Evolutionary conservation across 352 stramenopile species (phyloP).

Genomic region (Phytophthora ohioensis): DNA sequence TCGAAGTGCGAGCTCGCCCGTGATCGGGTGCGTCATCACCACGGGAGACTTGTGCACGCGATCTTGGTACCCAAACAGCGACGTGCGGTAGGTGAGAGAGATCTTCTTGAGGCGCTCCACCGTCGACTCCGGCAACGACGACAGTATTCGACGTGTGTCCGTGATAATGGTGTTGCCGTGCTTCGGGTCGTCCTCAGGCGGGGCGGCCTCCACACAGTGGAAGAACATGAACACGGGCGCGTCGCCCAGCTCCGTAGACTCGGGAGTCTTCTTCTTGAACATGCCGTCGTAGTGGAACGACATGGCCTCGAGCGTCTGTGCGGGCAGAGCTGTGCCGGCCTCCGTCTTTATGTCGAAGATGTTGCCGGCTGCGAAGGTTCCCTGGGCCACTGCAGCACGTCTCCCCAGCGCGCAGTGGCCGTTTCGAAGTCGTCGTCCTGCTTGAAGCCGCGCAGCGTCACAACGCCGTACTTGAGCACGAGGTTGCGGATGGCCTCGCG

Average conservation of each 20-base stretch:
- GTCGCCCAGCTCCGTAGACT: slow-evolving; percentile 29
- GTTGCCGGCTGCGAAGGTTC: slow-evolving; percentile 29
- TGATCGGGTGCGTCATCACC: slow-evolving; percentile 27
- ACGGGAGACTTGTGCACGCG: slow-evolving; percentile 26
- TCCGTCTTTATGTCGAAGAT: slow-evolving; percentile 34
- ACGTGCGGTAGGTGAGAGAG: slow-evolving; percentile 26
- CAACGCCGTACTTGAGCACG: slow-evolving; percentile 27
- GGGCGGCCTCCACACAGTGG: slow-evolving; percentile 25
- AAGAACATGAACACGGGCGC: slow-evolving; percentile 37
- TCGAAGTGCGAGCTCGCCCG: slow-evolving; percentile 22
- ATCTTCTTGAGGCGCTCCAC: slow-evolving; percentile 36
- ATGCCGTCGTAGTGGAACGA: slow-evolving; percentile 38
- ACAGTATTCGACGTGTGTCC: slow-evolving; percentile 31
- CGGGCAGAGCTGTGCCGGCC: slow-evolving; percentile 14
- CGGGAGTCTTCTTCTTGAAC: slow-evolving; percentile 39
- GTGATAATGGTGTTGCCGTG: slow-evolving; percentile 35
- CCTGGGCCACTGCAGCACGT: slow-evolving; percentile 35
- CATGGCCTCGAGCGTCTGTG: slow-evolving; percentile 31
- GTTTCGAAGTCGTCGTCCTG: slow-evolving; percentile 35
- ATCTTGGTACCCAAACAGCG: slow-evolving; percentile 11
- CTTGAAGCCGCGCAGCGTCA: slow-evolving; percentile 34
- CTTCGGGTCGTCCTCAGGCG: slow-evolving; percentile 33
- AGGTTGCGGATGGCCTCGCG: slow-evolving; percentile 28
- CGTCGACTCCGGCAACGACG: slow-evolving; percentile 18
- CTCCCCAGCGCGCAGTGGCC: slow-evolving; percentile 26